phyloP scores from a whole-genome alignment of 306 rosid genomes.

The Canavalia ensiformis region DNA sequence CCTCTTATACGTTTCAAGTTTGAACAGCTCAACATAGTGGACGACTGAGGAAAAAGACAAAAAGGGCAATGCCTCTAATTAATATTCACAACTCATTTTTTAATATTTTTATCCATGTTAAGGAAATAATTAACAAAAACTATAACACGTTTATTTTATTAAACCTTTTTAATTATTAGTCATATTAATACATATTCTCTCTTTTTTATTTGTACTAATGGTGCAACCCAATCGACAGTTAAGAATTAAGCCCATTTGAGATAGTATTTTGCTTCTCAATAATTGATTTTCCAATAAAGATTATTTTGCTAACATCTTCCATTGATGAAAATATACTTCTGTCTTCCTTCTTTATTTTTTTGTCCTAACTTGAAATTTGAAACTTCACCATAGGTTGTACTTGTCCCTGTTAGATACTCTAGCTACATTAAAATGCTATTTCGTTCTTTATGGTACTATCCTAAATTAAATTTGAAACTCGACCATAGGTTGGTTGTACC shows the following conservation, averaged over 20 bases:
- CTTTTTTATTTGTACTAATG: too few relatives aligned
- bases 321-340: not conserved
- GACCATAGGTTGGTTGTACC: not conserved
- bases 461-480: not conserved
- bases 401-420: not conserved
- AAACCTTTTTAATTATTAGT: not conserved
- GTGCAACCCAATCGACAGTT: too few relatives aligned
- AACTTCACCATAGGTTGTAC: constrained; percentile 25
- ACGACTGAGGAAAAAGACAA: not conserved
- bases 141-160: not conserved
- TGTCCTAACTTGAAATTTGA: not conserved
- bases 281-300: too few relatives aligned
- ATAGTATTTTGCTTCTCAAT: too few relatives aligned
- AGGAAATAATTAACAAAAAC: not conserved
- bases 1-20: not conserved
- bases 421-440: not conserved
- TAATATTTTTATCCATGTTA: not conserved
- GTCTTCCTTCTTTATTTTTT: constrained; percentile 8
- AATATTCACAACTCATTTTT: not conserved
- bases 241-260: too few relatives aligned
- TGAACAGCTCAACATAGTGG: constrained; percentile 20
- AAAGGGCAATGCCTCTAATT: constrained; percentile 10
- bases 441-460: constrained; percentile 22
- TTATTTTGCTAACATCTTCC: not conserved
- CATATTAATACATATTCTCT: too few relatives aligned